Percentiles rank a stretch among this genome's conserved stretches.
Conservation (phyloP, 1,284 basidiomycete species). For the Pascua sp. region DNA sequence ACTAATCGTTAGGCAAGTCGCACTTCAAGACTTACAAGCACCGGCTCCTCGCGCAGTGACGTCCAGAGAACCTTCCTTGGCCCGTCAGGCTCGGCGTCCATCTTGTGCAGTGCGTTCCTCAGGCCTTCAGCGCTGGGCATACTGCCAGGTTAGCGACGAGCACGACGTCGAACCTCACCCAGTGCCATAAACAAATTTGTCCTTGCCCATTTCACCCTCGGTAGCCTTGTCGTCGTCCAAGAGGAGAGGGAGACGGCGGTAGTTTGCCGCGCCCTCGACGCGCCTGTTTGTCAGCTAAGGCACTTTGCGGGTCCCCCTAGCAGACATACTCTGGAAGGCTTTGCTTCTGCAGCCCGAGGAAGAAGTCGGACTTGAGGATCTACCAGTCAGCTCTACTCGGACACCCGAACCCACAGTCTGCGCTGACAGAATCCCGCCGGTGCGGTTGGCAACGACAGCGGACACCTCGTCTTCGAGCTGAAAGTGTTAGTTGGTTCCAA, state of each 20-base stretch:
- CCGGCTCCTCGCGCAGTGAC: constrained; percentile 90
- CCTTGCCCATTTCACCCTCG: constrained; percentile 46
- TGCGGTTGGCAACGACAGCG: constrained; percentile 75
- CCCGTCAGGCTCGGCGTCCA: constrained; percentile 72
- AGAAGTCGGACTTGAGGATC: constrained; percentile 97
- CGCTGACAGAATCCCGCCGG: constrained; percentile 76
- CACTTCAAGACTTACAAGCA: constrained; percentile 54
- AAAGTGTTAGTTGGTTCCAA: background rate
- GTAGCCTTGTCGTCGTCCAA: constrained; percentile 37
- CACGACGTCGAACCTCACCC: constrained; percentile 56
- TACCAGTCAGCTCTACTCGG: constrained; percentile 49
- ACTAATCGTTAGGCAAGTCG: constrained; percentile 20
- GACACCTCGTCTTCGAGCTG: constrained; percentile 74
- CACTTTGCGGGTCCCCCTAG: background rate
- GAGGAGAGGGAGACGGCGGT: constrained; percentile 71
- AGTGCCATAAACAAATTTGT: constrained; percentile 78
- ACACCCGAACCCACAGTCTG: constrained; percentile 30
- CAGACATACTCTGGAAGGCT: constrained; percentile 75
- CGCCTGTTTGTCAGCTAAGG: constrained; percentile 56
- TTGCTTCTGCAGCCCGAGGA: constrained; percentile 92
- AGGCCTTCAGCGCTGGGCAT: constrained; percentile 51
- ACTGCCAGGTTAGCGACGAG: constrained; percentile 2
- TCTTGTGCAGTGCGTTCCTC: constrained; percentile 72
- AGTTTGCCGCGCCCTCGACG: constrained; percentile 89
- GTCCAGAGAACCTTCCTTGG: constrained; percentile 79